phyloP scores from a whole-genome alignment of 225 moss, liverwort and hornwort species.

The Polytrichum formosum region DNA sequence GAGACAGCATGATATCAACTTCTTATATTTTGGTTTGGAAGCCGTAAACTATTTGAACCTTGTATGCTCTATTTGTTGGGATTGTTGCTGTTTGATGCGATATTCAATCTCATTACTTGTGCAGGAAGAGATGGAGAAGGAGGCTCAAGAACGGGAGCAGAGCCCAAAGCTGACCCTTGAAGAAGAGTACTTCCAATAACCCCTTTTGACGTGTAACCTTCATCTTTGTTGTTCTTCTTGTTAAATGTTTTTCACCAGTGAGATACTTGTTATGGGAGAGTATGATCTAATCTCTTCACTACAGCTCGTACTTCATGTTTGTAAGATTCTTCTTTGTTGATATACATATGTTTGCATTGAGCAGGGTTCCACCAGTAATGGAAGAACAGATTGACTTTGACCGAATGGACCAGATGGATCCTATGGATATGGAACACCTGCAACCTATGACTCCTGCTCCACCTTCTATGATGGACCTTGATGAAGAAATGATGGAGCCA shows the following conservation, averaged over 20 bases:
- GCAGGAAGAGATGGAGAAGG: constrained; percentile 63
- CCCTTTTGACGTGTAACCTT: background rate
- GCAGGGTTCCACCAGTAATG: constrained; percentile 65
- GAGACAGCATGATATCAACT: no score
- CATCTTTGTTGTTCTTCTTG: background rate
- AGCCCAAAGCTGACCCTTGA: constrained; percentile 57
- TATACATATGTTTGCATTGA: constrained; percentile 10
- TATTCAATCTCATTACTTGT: constrained; percentile 1
- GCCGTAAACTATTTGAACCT: no score
- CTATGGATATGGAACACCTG: constrained; percentile 79
- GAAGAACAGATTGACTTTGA: constrained; percentile 76
- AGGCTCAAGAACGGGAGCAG: constrained; percentile 41
- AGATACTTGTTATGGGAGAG: background rate
- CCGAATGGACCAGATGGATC: constrained; percentile 90
- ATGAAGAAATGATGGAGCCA: constrained; percentile 41
- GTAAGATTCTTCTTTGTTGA: background rate
- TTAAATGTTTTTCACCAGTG: no score
- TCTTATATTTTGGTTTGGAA: no score
- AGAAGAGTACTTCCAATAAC: constrained; percentile 58
- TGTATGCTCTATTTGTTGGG: no score
- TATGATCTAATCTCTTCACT: background rate
- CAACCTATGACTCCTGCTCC: constrained; percentile 53
- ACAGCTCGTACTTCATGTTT: background rate
- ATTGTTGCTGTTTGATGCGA: background rate
- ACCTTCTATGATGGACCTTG: constrained; percentile 39